Evolutionary conservation across 208 protist genomes (phyloP).

Genomic region (Leptomonas pyrrhocoris): DNA sequence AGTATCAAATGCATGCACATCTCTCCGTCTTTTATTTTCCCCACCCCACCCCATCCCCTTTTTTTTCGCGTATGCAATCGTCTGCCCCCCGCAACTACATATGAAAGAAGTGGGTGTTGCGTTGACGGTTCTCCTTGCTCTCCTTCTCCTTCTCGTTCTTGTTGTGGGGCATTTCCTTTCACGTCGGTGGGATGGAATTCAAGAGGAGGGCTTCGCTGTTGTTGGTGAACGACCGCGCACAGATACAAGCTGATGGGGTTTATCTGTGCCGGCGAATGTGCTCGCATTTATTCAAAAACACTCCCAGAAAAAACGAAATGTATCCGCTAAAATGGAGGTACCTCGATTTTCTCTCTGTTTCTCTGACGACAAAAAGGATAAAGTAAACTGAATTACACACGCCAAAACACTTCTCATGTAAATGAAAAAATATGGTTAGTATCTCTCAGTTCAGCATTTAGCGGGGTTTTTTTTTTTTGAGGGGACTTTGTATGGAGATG

Average conservation of each 20-base stretch:
- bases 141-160: too few species aligned
- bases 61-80: too few species aligned
- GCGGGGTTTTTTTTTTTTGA: too few species aligned
- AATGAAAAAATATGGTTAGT: not conserved
- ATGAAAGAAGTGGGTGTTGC: too few species aligned
- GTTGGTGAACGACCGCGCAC: too few species aligned
- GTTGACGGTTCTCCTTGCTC: not conserved
- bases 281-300: slow-evolving; percentile 3
- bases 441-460: too few species aligned
- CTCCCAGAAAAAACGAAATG: not conserved
- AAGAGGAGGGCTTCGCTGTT: too few species aligned
- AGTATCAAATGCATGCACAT: slow-evolving; percentile 3
- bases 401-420: too few species aligned
- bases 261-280: not conserved
- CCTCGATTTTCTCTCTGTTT: not conserved
- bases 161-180: too few species aligned
- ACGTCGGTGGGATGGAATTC: not conserved
- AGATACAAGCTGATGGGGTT: not conserved
- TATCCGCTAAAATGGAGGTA: not conserved
- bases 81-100: too few species aligned
- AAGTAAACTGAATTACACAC: not conserved
- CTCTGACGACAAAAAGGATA: not conserved
- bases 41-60: too few species aligned
- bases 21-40: not conserved
- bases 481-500: too few species aligned